Percentiles rank a stretch among this genome's conserved stretches.
These are phyloP conservation scores for Niebla homalea DNA, from an alignment of 495 filamentous ascomycete genomes.

Conservation along the genomic window DNA sequence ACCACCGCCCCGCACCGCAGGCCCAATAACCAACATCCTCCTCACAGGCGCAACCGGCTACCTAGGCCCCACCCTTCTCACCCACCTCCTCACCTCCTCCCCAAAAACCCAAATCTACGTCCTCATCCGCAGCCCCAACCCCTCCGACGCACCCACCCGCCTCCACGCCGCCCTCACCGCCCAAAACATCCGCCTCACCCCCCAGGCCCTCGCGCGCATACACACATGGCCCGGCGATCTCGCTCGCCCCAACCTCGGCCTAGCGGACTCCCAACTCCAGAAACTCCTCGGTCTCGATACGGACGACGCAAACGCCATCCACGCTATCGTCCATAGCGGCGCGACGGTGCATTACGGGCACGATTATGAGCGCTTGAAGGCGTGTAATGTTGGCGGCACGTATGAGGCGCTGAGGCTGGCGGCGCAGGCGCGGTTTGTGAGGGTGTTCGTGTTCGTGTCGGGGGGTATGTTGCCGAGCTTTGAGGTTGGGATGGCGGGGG, in stretches of 20 bases:
- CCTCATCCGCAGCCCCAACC: no score
- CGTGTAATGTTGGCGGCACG: not conserved
- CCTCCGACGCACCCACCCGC: no score
- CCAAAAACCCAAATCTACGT: not conserved
- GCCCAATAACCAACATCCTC: no score
- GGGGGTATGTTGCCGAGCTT: not conserved
- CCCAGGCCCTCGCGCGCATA: no score
- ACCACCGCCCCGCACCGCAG: no score
- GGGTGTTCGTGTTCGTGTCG: not conserved
- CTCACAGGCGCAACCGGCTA: not conserved
- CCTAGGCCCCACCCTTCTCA: not conserved
- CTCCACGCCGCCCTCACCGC: no score
- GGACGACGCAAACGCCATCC: not conserved
- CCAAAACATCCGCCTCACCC: no score
- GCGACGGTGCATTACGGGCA: not conserved
- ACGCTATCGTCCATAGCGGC: not conserved
- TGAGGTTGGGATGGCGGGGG: no score
- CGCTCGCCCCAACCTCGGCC: not conserved
- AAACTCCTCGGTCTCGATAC: not conserved
- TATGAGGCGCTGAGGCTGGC: not conserved
- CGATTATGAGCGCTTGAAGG: not conserved
- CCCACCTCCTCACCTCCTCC: not conserved
- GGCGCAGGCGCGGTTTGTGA: not conserved
- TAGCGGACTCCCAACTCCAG: not conserved
- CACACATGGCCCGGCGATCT: not conserved